Evolutionary conservation across 1,139 yeast genomes (phyloP).

Genomic region (Citeromyces siamensis): DNA sequence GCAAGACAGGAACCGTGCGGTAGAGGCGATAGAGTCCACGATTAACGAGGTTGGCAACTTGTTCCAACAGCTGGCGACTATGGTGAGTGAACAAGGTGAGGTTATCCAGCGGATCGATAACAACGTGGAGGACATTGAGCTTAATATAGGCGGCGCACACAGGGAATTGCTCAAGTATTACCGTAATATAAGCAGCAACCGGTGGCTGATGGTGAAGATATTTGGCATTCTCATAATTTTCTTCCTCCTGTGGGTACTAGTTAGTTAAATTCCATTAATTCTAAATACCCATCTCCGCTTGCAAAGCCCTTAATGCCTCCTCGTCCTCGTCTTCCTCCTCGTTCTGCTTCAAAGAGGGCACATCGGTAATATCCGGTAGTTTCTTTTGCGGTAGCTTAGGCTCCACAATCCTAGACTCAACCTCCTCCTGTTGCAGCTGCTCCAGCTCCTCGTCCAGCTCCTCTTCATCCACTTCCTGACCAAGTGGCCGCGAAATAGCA

Average conservation of each 20-base stretch:
- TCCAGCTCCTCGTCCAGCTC: constrained; percentile 89
- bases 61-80: constrained; percentile 89
- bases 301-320: constrained; percentile 73
- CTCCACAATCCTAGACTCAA: constrained; percentile 42
- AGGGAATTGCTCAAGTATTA: constrained; percentile 85
- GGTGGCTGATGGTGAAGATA: constrained; percentile 86
- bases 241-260: constrained; percentile 69
- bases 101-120: constrained; percentile 91
- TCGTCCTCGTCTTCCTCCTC: constrained; percentile 36
- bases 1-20: constrained; percentile 80
- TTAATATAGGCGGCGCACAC: constrained; percentile 90
- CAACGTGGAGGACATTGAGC: constrained; percentile 84
- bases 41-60: constrained; percentile 93
- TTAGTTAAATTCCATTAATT: constrained; percentile 27
- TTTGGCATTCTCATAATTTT: constrained; percentile 79
- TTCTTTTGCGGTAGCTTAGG: constrained; percentile 24
- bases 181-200: constrained; percentile 75
- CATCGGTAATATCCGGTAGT: constrained; percentile 30
- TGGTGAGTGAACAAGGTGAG: constrained; percentile 98
- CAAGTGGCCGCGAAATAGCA: constrained; percentile 88
- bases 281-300: constrained; percentile 86
- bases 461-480: constrained; percentile 59
- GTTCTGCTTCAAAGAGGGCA: constrained; percentile 18
- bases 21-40: constrained; percentile 90
- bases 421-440: constrained; percentile 72